phyloP scores from a whole-genome alignment of 2,329 filamentous ascomycete species.

The Acarospora socialis region DNA sequence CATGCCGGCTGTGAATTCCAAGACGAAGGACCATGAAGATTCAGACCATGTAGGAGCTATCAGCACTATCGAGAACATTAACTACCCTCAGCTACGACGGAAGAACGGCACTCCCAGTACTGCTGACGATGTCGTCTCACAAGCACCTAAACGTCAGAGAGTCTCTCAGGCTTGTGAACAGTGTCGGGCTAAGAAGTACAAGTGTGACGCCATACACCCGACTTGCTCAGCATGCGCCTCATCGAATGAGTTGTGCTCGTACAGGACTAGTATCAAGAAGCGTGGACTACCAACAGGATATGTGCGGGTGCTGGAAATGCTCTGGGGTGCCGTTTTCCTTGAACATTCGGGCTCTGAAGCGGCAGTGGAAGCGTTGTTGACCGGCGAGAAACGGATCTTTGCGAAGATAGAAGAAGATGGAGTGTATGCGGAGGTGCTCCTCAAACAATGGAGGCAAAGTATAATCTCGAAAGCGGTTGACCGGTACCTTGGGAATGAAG shows the following conservation, averaged over 20 bases:
- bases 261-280: slow-evolving; percentile 60
- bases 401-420: slow-evolving; percentile 25
- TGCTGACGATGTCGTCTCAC: slow-evolving; percentile 19
- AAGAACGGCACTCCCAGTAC: slow-evolving; percentile 11
- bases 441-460: slow-evolving; percentile 50
- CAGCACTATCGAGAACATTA: no score
- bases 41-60: no score
- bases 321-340: slow-evolving; percentile 52
- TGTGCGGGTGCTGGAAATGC: slow-evolving; percentile 56
- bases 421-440: slow-evolving; percentile 41
- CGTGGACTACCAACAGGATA: slow-evolving; percentile 69
- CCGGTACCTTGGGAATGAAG: no score
- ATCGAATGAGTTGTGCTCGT: slow-evolving; percentile 52
- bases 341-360: slow-evolving; percentile 46
- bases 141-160: slow-evolving; percentile 45
- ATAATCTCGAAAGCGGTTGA: slow-evolving; percentile 49
- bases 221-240: slow-evolving; percentile 52
- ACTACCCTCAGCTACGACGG: no score
- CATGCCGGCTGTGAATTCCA: no score
- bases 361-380: slow-evolving; percentile 41
- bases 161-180: slow-evolving; percentile 57
- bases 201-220: slow-evolving; percentile 56
- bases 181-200: slow-evolving; percentile 53
- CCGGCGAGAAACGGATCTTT: slow-evolving; percentile 27
- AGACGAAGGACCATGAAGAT: no score